A percentile compares a stretch with the other conserved stretches of the same genome.
Evolutionary conservation across 176 grass and related monocot species (phyloP).

Genomic region (Musa troglodytarum): DNA sequence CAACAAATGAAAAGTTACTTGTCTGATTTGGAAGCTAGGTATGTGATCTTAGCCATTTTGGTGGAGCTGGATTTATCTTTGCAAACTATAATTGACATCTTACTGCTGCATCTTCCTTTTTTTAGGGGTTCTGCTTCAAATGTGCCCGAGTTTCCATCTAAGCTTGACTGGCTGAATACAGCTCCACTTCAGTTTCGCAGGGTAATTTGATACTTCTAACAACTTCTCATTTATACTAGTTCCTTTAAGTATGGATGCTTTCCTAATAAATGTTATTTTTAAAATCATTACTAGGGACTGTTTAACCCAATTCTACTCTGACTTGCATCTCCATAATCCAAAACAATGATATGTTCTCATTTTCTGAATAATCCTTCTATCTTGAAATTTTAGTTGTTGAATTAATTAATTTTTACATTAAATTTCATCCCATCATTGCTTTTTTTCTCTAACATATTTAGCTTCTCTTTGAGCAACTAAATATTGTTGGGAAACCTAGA

Average conservation of each 20-base stretch:
- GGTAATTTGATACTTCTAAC: constrained; percentile 54
- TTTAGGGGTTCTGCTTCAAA: constrained; percentile 56
- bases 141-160: constrained; percentile 86
- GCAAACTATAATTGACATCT: constrained; percentile 28
- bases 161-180: constrained; percentile 92
- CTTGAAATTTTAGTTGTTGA: no score
- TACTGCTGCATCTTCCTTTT: constrained; percentile 25
- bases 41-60: constrained; percentile 26
- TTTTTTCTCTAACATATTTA: no score
- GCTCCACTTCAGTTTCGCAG: constrained; percentile 85
- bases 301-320: no score
- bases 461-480: no score
- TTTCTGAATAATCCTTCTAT: no score
- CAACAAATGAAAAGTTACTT: constrained; percentile 85
- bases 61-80: not conserved
- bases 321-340: no score
- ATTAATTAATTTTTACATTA: no score
- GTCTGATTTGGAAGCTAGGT: constrained; percentile 79
- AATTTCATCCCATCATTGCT: no score
- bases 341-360: no score
- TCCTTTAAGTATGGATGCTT: not conserved
- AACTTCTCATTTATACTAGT: constrained; percentile 17
- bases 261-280: not conserved
- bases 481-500: no score
- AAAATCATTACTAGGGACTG: not conserved